These are phyloP conservation scores for Fraxinus floribunda DNA, from an alignment of 305 asterid genomes.

Conservation along the genomic window DNA sequence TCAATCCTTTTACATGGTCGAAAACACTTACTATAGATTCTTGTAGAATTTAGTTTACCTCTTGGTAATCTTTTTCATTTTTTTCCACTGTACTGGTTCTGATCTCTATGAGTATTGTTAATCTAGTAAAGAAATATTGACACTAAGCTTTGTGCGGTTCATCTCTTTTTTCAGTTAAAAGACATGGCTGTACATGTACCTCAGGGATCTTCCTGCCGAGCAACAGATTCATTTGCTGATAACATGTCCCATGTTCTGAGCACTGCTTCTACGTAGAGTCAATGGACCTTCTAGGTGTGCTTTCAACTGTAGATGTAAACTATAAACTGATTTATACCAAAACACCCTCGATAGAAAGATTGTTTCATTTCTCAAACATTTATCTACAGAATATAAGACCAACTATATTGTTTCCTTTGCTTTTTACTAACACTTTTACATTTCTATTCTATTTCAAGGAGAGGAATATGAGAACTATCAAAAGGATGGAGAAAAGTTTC, in stretches of 20 bases:
- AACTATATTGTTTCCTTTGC: neutral
- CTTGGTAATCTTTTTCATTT: neutral
- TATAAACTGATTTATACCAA: neutral
- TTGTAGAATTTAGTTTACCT: neutral
- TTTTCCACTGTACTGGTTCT: neutral
- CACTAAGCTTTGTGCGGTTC: neutral
- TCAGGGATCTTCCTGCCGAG: slow-evolving; percentile 44
- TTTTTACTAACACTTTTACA: neutral
- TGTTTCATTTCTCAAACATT: neutral
- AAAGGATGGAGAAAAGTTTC: neutral
- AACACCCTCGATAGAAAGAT: neutral
- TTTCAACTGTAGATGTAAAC: neutral
- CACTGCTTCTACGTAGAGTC: slow-evolving; percentile 39
- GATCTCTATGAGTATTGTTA: neutral
- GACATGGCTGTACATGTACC: slow-evolving; percentile 47
- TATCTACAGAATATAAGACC: neutral
- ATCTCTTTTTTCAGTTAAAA: slow-evolving; percentile 38
- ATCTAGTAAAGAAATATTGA: neutral
- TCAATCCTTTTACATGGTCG: neutral
- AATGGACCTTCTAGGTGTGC: slow-evolving; percentile 25
- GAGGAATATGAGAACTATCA: neutral
- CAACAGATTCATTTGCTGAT: slow-evolving; percentile 37
- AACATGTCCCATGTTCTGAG: slow-evolving; percentile 37
- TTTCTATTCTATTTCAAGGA: neutral
- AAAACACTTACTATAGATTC: neutral